Conservation (phyloP, 225 moss, liverwort and hornwort species). For the Neckera pumila region DNA sequence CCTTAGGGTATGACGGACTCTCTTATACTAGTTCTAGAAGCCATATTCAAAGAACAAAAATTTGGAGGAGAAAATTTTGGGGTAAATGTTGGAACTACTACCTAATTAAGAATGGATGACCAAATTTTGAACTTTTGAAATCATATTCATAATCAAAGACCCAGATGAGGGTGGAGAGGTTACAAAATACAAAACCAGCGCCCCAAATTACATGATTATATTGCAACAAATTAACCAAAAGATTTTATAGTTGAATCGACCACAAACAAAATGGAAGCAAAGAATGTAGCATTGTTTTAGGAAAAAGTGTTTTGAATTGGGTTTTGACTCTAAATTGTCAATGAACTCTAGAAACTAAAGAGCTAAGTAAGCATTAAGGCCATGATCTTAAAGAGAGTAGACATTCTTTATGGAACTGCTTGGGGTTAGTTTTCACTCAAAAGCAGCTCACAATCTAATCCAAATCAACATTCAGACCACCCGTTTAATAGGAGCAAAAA, state of each 20-base stretch:
- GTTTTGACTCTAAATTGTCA: background rate
- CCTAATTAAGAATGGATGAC: background rate
- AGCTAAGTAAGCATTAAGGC: background rate
- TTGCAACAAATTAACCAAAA: background rate
- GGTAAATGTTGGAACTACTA: fast-evolving
- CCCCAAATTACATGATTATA: background rate
- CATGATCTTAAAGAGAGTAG: no score
- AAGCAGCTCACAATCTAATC: no score
- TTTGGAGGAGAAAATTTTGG: no score
- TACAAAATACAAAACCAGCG: no score
- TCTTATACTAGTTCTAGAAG: no score
- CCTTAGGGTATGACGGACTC: background rate
- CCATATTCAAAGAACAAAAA: background rate
- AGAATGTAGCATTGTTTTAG: background rate
- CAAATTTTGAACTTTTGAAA: background rate
- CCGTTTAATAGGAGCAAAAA: no score
- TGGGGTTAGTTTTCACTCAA: no score
- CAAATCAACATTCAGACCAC: no score
- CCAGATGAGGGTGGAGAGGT: no score
- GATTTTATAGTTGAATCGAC: background rate
- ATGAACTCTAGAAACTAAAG: background rate
- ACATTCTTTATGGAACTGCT: fast-evolving
- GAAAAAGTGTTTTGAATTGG: fast-evolving
- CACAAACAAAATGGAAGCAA: background rate
- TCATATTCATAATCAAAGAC: no score